Evolutionary conservation across 1,139 yeast genomes (phyloP).

Genomic region (Lodderomyces metapsilosis): DNA sequence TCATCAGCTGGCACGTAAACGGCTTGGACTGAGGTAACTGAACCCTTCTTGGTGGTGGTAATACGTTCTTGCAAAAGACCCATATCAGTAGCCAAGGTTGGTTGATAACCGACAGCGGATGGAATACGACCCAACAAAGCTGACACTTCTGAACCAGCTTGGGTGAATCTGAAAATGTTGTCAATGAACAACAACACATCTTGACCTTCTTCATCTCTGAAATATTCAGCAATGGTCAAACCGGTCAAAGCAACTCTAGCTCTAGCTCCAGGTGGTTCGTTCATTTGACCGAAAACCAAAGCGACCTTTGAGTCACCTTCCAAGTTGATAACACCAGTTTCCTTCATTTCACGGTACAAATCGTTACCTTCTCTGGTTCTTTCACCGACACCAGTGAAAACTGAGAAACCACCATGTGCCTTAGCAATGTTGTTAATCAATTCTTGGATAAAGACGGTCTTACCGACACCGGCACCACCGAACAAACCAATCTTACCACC

Average conservation of each 20-base stretch:
- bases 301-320: conserved; percentile 99
- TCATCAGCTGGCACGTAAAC: conserved; percentile 99
- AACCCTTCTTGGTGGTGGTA: conserved; percentile 99
- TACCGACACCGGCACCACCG: conserved; percentile 99
- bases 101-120: conserved; percentile 99
- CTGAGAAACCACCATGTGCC: conserved; percentile 99
- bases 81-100: conserved; percentile 99
- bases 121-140: conserved; percentile 99
- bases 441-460: conserved; percentile 99
- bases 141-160: conserved; percentile 99
- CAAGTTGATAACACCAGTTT: conserved; percentile 98
- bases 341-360: conserved; percentile 99
- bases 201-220: conserved; percentile 99
- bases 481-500: conserved; percentile 99
- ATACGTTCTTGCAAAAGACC: conserved; percentile 99
- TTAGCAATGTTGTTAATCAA: conserved; percentile 99
- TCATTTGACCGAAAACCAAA: conserved; percentile 99
- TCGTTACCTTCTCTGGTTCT: conserved; percentile 99
- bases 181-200: conserved; percentile 99
- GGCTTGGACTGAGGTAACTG: conserved; percentile 99
- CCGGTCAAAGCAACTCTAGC: conserved; percentile 99
- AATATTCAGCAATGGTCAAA: conserved; percentile 99
- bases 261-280: conserved; percentile 99
- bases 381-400: conserved; percentile 99
- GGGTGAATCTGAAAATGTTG: conserved; percentile 99